Conservation (phyloP, 495 filamentous ascomycete species). For the Xylaria acuta region DNA sequence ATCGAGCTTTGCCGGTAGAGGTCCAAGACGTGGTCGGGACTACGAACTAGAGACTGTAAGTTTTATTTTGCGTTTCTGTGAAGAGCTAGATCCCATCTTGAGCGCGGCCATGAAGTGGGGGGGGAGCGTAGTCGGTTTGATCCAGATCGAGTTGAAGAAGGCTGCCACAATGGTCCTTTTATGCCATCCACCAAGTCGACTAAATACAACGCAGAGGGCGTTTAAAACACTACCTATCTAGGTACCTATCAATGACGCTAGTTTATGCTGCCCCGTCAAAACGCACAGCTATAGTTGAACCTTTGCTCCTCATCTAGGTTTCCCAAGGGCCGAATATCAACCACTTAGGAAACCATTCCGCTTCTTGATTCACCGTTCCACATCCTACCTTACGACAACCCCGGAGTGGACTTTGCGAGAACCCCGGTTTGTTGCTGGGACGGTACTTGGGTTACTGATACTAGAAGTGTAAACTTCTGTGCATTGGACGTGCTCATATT, state of each 20-base stretch:
- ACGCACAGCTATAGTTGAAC: not conserved
- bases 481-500: not conserved
- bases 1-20: constrained; percentile 66
- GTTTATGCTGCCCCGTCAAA: not conserved
- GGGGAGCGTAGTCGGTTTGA: constrained; percentile 18
- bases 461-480: not conserved
- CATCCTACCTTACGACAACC: not conserved
- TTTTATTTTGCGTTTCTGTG: constrained; percentile 39
- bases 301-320: not conserved
- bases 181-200: not conserved
- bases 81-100: not conserved
- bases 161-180: not conserved
- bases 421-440: not conserved
- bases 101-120: not conserved
- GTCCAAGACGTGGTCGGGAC: constrained; percentile 72
- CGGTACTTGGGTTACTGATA: not conserved
- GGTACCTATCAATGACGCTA: not conserved
- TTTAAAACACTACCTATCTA: constrained; percentile 1
- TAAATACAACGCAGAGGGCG: not conserved
- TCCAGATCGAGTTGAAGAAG: not conserved
- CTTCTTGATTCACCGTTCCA: not conserved
- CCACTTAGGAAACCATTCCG: not conserved
- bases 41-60: constrained; percentile 87
- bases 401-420: not conserved
- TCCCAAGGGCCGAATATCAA: not conserved